Base-by-base conservation (phyloP, 1,284 basidiomycete genomes). In the Ustilago crameri region DNA sequence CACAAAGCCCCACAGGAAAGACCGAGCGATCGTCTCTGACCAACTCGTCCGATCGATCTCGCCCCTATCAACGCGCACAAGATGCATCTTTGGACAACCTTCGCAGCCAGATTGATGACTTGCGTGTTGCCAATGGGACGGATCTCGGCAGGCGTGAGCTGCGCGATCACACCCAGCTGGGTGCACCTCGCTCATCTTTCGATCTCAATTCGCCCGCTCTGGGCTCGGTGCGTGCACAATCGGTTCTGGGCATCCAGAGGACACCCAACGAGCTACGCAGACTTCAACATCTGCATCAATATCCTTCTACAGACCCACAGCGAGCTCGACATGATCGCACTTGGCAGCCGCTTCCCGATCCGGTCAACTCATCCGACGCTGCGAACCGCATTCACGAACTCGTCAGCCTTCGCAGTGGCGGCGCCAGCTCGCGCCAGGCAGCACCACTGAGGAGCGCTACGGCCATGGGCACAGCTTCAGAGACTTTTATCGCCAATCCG, bases 221-320 rank as follows among this genome's bases (percentile, higher is more conserved):
- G 1, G 47, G 62, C 45, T 61, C 68, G 14, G 35, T 50, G 37
- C 62, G 68, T 8, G 41, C 61, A 9, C 62, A 71, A 34, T 70
- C 67, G 1, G 67, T 61, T 17, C 51, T 65, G 43, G 68, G 62
- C 41, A 35, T 65, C 30, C 53, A 69, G 15, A 44, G 58, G 10
- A 57, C 68, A 17, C 57, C 68, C 5, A 47, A 47, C 20, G 54
- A 65, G 20, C 15, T 34, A n/a, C 24, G 48, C 9, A 54, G 68
- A 30, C 24, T 41, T 12, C 45, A 48, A 15, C 50, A 43, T n/a
- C 8, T 57, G 49, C 57, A 51, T 24, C 62, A 64, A 35, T 41
- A 61, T 47, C 61, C 68, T 26, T 52, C 45, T 3, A 71, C 68
- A 10, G 68, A 71, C n/a, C 68, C 68, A 17, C 68, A 61, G 24